These are phyloP conservation scores for Periconia sp. DNA, from an alignment of 2,329 filamentous ascomycete species.

Conservation along the genomic window DNA sequence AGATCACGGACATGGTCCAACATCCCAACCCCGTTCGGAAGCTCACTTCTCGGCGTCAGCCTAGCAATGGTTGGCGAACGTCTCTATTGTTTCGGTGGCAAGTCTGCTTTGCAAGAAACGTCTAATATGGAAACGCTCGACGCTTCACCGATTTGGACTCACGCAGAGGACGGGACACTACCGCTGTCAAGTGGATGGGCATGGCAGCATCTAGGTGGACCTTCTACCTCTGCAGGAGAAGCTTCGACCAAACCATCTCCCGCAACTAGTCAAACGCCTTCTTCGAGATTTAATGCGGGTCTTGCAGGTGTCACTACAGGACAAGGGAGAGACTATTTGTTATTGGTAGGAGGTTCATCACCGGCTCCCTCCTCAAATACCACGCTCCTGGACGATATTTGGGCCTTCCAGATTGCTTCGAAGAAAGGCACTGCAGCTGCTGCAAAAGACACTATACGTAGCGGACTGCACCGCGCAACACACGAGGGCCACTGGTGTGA, in stretches of 20 bases:
- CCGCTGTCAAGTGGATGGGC: constrained; percentile 28
- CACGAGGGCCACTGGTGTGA: constrained; percentile 55
- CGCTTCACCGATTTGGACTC: constrained; percentile 36
- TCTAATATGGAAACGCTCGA: constrained; percentile 34
- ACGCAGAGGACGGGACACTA: constrained; percentile 38
- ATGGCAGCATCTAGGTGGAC: constrained; percentile 22
- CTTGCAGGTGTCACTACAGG: constrained; percentile 54
- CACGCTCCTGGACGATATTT: constrained; percentile 49
- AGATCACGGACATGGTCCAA: constrained; percentile 52
- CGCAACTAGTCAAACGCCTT: constrained; percentile 1
- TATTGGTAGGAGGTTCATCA: constrained; percentile 52
- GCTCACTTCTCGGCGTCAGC: constrained; percentile 39
- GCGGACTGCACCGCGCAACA: constrained; percentile 49
- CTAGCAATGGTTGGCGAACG: constrained; percentile 49
- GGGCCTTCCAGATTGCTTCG: constrained; percentile 56
- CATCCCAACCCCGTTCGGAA: constrained; percentile 49
- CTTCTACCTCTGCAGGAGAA: constrained; percentile 11
- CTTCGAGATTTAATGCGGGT: constrained; percentile 46
- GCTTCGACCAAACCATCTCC: constrained; percentile 30
- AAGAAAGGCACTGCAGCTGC: constrained; percentile 50
- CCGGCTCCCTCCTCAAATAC: constrained; percentile 16
- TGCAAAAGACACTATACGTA: constrained; percentile 54
- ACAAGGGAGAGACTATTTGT: constrained; percentile 55
- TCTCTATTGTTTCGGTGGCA: constrained; percentile 51
- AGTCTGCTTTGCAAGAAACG: constrained; percentile 14